These are phyloP conservation scores for Ligustrum vulgare DNA, from an alignment of 257 asterid species.

Conservation along the genomic window DNA sequence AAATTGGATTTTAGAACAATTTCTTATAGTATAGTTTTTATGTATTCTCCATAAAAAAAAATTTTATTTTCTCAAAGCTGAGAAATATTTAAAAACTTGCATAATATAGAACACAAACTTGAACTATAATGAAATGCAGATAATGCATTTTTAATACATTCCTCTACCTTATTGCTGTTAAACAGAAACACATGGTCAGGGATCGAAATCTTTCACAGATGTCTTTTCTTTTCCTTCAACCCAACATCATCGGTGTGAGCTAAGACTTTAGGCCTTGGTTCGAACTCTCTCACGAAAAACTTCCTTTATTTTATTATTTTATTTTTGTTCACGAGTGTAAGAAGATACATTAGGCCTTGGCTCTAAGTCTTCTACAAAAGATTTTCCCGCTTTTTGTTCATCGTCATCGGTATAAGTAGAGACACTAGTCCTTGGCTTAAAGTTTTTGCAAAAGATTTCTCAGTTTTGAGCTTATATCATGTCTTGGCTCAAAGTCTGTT, in stretches of 20 bases:
- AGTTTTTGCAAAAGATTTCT: not conserved
- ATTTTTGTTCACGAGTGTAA: not conserved
- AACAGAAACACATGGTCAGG: slow-evolving; percentile 8
- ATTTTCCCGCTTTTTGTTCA: not conserved
- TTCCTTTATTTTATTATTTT: too few species aligned
- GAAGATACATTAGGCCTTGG: slow-evolving; percentile 23
- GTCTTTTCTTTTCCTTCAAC: not conserved
- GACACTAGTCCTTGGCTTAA: slow-evolving; percentile 22
- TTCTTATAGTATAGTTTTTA: too few species aligned
- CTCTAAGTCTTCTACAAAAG: slow-evolving; percentile 10
- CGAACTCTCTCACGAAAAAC: slow-evolving; percentile 17
- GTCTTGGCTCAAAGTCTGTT: slow-evolving; percentile 28
- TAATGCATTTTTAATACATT: not conserved
- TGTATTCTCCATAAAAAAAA: too few species aligned
- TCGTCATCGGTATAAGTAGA: not conserved
- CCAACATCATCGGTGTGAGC: slow-evolving; percentile 12
- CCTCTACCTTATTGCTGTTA: not conserved
- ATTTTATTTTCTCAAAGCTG: not conserved
- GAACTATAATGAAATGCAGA: not conserved
- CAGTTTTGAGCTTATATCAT: not conserved
- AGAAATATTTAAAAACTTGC: not conserved
- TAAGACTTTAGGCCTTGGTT: slow-evolving; percentile 32
- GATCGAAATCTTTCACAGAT: slow-evolving; percentile 12
- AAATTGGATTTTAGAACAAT: too few species aligned
- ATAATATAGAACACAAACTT: not conserved